Evolutionary conservation across 2,329 filamentous ascomycete genomes (phyloP), one percentile per base, ranked within the genome.

Genomic region (Domatiomyces globalis): DNA sequence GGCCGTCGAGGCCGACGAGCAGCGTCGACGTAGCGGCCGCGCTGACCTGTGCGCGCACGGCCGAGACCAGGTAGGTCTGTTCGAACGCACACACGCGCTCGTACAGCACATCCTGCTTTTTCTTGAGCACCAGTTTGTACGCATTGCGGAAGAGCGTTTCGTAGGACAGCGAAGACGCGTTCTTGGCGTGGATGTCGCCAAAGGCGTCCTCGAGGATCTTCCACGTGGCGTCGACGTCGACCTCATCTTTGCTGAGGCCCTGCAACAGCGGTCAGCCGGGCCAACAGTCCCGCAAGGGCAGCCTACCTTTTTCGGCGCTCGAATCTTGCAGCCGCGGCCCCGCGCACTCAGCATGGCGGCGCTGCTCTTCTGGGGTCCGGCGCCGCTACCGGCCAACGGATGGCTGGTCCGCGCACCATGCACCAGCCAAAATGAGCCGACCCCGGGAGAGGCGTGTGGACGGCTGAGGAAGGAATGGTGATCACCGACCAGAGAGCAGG

Each of bases 81-180:
- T 96, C 90, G 51, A 95, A 87, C 1, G 80, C 71, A 60, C 83
- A 84, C 47, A 96, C 88, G 8, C 78, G 76, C 4, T 84, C 77
- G 67, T 96, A 96, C 1, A 98, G 75, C 9, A 82, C 73, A 33
- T 85, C 80, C 22, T 89, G 89, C 60, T 88, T 84, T 70, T 90
- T 94, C 68, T 84, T 85, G 36, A 95, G 71, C 1, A 96, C 90
- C 18, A 96, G 86, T 66, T 92, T 90, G 70, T 98, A 98, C 4
- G 87, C 86, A 50, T 85, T 85, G 52, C 92, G 84, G 69, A 98
- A 98, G 0, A 98, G 78, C 63, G 94, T 85, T 67, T 98, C 92
- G 71, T 95, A 98, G 1, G 89, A 95, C 2, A 98, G 78, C 15
- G 78, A 76, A 8, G 88, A 94, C 54, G 88, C 88, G 65, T 94